phyloP scores from a whole-genome alignment of 2,329 filamentous ascomycete genomes.

The Fonsecaea erecta region DNA sequence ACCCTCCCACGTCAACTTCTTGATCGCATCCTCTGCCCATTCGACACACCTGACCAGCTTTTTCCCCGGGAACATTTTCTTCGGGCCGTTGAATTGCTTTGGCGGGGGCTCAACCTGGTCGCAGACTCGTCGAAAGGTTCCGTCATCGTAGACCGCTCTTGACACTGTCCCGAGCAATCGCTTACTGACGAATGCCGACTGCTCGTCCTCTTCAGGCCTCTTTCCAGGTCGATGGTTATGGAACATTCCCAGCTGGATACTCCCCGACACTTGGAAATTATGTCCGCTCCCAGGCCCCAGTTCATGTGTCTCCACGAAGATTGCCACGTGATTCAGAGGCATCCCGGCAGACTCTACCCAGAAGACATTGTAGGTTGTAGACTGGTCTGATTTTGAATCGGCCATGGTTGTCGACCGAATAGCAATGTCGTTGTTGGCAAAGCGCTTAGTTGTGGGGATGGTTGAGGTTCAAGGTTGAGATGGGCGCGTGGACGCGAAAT shows the following conservation, averaged over 20 bases:
- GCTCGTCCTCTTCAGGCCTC: conserved; percentile 25
- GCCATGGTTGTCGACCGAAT: background rate
- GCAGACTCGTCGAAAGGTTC: conserved; percentile 24
- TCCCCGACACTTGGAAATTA: conserved; percentile 25
- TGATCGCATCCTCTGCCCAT: conserved; percentile 17
- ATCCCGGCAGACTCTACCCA: conserved; percentile 24
- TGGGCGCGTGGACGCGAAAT: too few species aligned
- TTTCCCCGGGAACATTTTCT: conserved; percentile 18
- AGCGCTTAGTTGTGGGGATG: background rate
- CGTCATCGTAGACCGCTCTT: conserved; percentile 19
- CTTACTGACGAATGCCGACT: conserved; percentile 21
- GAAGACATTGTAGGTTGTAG: conserved; percentile 20
- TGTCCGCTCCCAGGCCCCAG: conserved; percentile 20
- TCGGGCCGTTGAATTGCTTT: conserved; percentile 19
- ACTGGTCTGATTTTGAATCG: background rate
- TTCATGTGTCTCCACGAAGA: conserved; percentile 27
- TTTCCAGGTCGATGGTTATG: conserved; percentile 23
- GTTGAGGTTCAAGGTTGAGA: background rate
- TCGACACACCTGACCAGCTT: conserved; percentile 20
- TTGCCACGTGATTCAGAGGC: conserved; percentile 22
- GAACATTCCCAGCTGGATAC: conserved; percentile 24
- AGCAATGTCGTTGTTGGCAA: background rate
- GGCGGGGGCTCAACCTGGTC: conserved; percentile 17
- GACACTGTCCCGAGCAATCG: conserved; percentile 18
- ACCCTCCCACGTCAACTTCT: conserved; percentile 10